A percentile compares a stretch with the other conserved stretches of the same genome.
Conservation (phyloP, 2,329 filamentous ascomycete species). For the Penicillium sp. region DNA sequence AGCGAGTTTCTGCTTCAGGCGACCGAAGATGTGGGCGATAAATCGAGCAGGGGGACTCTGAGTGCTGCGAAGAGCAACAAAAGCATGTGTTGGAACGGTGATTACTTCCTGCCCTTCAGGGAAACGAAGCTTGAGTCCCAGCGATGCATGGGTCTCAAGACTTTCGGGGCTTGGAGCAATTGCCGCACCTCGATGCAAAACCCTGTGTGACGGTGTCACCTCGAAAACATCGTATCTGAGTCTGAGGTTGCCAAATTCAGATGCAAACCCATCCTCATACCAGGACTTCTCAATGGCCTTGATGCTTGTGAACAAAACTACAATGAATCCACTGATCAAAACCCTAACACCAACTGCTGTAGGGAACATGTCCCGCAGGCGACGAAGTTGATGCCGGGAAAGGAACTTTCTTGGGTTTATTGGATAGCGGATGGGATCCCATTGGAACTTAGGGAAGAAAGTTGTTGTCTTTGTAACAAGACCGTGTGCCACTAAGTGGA, state of each 20-base stretch:
- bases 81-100: slow-evolving; percentile 13
- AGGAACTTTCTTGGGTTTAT: slow-evolving; percentile 14
- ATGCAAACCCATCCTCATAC: slow-evolving; percentile 11
- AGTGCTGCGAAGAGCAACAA: slow-evolving; percentile 9
- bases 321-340: slow-evolving; percentile 13
- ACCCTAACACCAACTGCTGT: slow-evolving; percentile 12
- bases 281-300: slow-evolving; percentile 13
- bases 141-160: slow-evolving; percentile 2
- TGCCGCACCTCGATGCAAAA: slow-evolving; percentile 5
- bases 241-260: slow-evolving; percentile 11
- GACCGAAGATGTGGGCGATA: too few species aligned
- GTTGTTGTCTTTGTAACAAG: slow-evolving; percentile 8
- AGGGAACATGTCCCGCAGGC: slow-evolving; percentile 12
- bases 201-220: slow-evolving; percentile 6
- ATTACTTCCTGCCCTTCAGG: slow-evolving; percentile 10
- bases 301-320: slow-evolving; percentile 9
- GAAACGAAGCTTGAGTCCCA: slow-evolving; percentile 14
- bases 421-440: slow-evolving; percentile 6
- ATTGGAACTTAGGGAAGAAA: slow-evolving; percentile 5
- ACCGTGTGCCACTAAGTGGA: slow-evolving; percentile 12
- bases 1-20: too few species aligned
- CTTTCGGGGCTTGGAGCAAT: slow-evolving; percentile 4
- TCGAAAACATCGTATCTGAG: slow-evolving; percentile 12
- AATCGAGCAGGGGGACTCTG: neutral
- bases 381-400: slow-evolving; percentile 4